These are phyloP conservation scores for Cladophialophora chaetospira DNA, from an alignment of 2,329 filamentous ascomycete genomes.

Conservation along the genomic window DNA sequence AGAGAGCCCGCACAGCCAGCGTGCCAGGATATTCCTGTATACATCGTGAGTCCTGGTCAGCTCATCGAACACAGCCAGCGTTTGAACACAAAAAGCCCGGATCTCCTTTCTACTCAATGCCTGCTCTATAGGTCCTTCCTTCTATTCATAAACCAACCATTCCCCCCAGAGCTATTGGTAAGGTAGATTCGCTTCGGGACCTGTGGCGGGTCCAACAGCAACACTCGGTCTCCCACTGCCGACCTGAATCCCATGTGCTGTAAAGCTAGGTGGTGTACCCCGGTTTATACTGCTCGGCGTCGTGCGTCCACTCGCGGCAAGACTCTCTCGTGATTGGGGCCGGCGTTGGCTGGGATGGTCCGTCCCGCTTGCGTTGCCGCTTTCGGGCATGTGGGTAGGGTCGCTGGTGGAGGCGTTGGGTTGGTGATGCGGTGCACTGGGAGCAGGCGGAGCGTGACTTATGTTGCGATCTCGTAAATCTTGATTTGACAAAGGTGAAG, in stretches of 20 bases:
- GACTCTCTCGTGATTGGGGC: background rate
- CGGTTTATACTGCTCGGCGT: constrained; percentile 3
- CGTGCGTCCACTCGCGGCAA: background rate
- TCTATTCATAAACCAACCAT: too few species aligned
- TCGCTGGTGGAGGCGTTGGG: background rate
- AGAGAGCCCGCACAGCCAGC: too few species aligned
- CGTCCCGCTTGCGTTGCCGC: background rate
- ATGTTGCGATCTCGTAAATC: background rate
- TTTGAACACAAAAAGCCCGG: too few species aligned
- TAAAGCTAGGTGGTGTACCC: constrained; percentile 19
- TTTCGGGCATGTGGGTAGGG: background rate
- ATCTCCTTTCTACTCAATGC: too few species aligned
- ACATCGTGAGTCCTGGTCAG: too few species aligned
- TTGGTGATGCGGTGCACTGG: background rate
- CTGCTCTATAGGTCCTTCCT: too few species aligned
- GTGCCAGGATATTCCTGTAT: too few species aligned
- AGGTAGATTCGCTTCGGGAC: too few species aligned
- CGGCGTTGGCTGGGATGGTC: background rate
- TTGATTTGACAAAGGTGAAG: background rate
- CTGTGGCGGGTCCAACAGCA: constrained; percentile 3
- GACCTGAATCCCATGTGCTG: constrained; percentile 28
- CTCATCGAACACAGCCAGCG: too few species aligned
- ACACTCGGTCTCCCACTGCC: constrained; percentile 31
- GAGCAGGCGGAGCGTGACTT: background rate
- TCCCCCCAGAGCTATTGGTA: too few species aligned